These are phyloP conservation scores for Yamadazyma endophytica DNA, from an alignment of 805 yeast species.

Conservation along the genomic window DNA sequence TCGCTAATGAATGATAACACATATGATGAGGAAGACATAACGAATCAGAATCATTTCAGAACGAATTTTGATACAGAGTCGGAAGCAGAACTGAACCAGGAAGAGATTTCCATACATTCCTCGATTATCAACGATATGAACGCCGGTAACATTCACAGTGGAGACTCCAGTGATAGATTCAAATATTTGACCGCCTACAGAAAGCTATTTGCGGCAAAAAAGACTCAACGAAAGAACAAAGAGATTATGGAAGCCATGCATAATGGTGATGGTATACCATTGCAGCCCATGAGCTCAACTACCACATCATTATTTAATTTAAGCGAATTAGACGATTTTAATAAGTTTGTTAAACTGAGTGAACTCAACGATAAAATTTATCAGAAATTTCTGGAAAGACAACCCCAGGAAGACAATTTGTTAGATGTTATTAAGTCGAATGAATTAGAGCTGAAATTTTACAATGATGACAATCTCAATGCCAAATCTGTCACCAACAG, in stretches of 20 bases:
- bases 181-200: conserved; percentile 23
- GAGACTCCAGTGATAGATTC: conserved; percentile 18
- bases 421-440: conserved; percentile 20
- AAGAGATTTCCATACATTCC: conserved; percentile 17
- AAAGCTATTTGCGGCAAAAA: conserved; percentile 7
- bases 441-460: conserved; percentile 25
- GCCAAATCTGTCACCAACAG: conserved; percentile 3
- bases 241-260: conserved; percentile 5
- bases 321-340: conserved; percentile 31
- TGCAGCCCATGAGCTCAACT: conserved; percentile 10
- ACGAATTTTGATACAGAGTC: conserved; percentile 18
- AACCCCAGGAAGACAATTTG: conserved; percentile 15
- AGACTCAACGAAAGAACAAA: conserved; percentile 3
- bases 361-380: conserved; percentile 30
- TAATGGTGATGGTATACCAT: conserved; percentile 12
- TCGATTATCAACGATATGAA: conserved; percentile 20
- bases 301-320: conserved; percentile 24
- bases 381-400: conserved; percentile 12
- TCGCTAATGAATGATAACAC: conserved; percentile 5
- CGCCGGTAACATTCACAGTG: conserved; percentile 4
- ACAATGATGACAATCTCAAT: conserved; percentile 14
- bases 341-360: conserved; percentile 27
- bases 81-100: conserved; percentile 8
- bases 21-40: conserved; percentile 3
- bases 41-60: conserved; percentile 10